Percentiles rank a stretch among this genome's conserved stretches.
Conservation (phyloP, 2,329 filamentous ascomycete species). For the Claviceps paspali region DNA sequence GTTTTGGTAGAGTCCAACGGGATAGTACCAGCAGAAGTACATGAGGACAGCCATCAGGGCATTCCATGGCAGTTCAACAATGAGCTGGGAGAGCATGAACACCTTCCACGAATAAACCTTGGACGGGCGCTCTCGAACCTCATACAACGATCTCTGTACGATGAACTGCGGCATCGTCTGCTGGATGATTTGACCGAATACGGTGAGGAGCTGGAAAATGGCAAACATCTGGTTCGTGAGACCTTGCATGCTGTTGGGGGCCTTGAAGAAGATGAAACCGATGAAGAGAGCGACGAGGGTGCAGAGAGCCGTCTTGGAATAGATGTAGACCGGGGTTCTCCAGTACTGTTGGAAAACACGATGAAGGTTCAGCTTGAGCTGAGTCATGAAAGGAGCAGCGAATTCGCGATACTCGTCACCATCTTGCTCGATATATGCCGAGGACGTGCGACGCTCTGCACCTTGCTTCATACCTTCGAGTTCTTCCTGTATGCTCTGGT, state of each 20-base stretch:
- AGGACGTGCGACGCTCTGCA: conserved; percentile 18
- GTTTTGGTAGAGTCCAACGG: conserved; percentile 61
- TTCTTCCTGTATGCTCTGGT: conserved; percentile 38
- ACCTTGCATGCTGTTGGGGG: conserved; percentile 57
- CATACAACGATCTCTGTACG: conserved; percentile 65
- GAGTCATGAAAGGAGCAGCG: conserved; percentile 55
- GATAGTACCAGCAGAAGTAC: conserved; percentile 76
- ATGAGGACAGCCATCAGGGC: conserved; percentile 60
- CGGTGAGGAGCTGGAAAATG: conserved; percentile 69
- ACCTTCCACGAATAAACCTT: conserved; percentile 77
- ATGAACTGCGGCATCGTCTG: conserved; percentile 82
- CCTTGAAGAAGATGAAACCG: conserved; percentile 65
- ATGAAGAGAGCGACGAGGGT: conserved; percentile 56
- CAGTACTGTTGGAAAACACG: conserved; percentile 87
- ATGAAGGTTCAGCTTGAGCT: conserved; percentile 50
- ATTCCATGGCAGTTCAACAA: conserved; percentile 80
- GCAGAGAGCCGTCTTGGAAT: conserved; percentile 61
- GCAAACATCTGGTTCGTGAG: conserved; percentile 77
- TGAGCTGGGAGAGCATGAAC: conserved; percentile 69
- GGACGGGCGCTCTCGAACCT: conserved; percentile 69
- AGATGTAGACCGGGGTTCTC: conserved; percentile 80
- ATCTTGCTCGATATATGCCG: not conserved
- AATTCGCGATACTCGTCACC: conserved; percentile 53
- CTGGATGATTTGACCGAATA: conserved; percentile 67
- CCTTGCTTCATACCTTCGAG: conserved; percentile 39